Base-by-base conservation (phyloP, 2,329 filamentous ascomycete genomes). In the Ophiostoma piceae region DNA sequence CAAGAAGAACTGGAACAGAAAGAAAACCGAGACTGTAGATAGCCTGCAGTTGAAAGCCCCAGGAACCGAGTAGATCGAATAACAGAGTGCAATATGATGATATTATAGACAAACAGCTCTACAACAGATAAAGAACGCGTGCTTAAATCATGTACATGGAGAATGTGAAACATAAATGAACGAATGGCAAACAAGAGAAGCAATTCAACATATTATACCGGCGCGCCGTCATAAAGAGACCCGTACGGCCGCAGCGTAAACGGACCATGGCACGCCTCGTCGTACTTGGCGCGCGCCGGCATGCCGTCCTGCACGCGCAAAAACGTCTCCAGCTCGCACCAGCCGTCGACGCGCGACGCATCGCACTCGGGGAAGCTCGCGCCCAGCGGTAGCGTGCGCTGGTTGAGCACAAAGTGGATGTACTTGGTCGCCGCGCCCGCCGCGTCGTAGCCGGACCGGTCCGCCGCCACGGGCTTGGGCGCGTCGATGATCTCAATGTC, bases 271-370 rank as follows among this genome's bases (percentile, higher is more conserved):
- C 91, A 94, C 51, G 88, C 84, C 75, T 86, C 84, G 19, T 91
- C 85, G 75, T 85, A 92, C 74, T 85, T 78, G 3, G 89, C 88
- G 72, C 83, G 79, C 22, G 80, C 82, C 47, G 86, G 77, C 82
- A 88, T 88, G 72, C 79, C 80, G 71, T 87, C 82, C 79, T 90
- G 87, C 5, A 88, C 81, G 71, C 84, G 77, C 62, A 93, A 75
- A 75, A 93, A 92, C 0, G 88, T 88, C 2, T 83, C 82, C 67
- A 93, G 77, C 76, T 92, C 90, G 76, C 91, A 93, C 90, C 91
- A 93, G 0, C 90, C 91, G 77, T 93, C 91, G 62, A 88, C 84
- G 4, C 90, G 80, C 12, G 82, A 76, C 1, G 74, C 79, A 54
- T 85, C 89, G 74, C 91, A 93, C 71, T 87, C 85, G 1, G 84